Base-by-base conservation (phyloP, 1,284 basidiomycete genomes). In the Trichosporon sp. region DNA sequence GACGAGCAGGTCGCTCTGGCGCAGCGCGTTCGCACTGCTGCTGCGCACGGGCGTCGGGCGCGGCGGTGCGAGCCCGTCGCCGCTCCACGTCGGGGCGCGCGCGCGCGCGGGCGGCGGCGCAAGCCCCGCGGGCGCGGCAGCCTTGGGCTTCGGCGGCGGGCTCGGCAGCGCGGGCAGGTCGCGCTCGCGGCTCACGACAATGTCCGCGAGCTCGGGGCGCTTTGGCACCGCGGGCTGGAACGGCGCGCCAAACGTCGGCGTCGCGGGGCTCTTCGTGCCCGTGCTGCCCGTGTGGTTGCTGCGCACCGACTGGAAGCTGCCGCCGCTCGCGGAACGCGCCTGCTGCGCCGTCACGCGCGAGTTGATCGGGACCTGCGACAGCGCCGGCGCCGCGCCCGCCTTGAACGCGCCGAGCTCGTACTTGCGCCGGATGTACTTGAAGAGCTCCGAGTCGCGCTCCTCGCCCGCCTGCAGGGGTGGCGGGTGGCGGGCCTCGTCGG, bases 351-450 rank as follows among this genome's bases (percentile, higher is more conserved):
- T 65, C 9, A 65, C 67, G 31, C 69, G 67, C 35, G 69, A 69
- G 64, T 71, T 69, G 62, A 69, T 47, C 7, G 65, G 62, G 21
- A 63, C 31, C 1, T 60, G 58, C 7, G 68, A 69, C 18, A 67
- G 72, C 47, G 69, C 69, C 3, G 25, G 53, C n/a, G 65, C 47
- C 7, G 71, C 72, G 2, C 71, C 74, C 15, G 69, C 68, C 62
- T 75, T 75, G 74, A 83, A 83, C 32, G 77, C 74, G 4, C 81
- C 80, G 15, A 75, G 69, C 69, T 83, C 82, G 68, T 82, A 83
- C 70, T 83, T 83, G 64, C 74, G 68, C 65, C 82, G 69, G 27
- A 83, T 83, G 68, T 78, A 83, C 70, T 76, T 75, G 65, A 82
- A 78, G 35, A 83, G 74, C 67, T 83, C 82, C 3, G 76, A 75